Conservation (phyloP, 495 filamentous ascomycete species). For the Hamigera avellanea region DNA sequence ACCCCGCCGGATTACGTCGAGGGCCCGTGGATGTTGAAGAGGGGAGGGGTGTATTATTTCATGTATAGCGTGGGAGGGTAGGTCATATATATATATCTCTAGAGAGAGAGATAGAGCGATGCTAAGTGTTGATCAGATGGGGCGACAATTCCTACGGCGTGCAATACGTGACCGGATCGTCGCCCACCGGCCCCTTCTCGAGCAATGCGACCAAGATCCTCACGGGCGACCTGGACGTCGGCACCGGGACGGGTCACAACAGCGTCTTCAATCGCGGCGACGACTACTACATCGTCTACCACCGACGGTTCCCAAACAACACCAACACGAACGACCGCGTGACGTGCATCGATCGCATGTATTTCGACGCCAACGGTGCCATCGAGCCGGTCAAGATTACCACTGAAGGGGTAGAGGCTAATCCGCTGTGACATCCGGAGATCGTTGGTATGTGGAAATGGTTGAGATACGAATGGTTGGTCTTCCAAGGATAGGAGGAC, state of each 20-base stretch:
- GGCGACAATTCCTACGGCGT: constrained; percentile 34
- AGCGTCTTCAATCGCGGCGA: constrained; percentile 32
- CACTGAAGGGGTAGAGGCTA: constrained; percentile 16
- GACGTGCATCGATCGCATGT: constrained; percentile 35
- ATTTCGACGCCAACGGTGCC: constrained; percentile 30
- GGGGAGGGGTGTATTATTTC: constrained; percentile 31
- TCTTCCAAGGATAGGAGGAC: too few relatives aligned
- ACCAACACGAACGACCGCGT: constrained; percentile 31
- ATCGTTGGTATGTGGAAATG: too few relatives aligned
- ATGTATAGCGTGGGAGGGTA: constrained; percentile 34
- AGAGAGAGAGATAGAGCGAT: too few relatives aligned
- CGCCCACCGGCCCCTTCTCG: constrained; percentile 30
- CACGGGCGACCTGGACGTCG: constrained; percentile 24
- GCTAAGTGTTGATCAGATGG: constrained; percentile 15
- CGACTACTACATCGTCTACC: constrained; percentile 39
- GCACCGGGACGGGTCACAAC: constrained; percentile 30
- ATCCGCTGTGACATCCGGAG: constrained; percentile 1
- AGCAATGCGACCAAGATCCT: constrained; percentile 24
- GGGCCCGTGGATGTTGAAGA: constrained; percentile 33
- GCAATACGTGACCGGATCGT: constrained; percentile 30
- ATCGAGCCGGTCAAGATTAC: constrained; percentile 31
- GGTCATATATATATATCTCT: not conserved
- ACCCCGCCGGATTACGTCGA: constrained; percentile 32
- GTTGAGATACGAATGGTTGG: too few relatives aligned
- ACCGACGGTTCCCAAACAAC: constrained; percentile 30